Base-by-base conservation (phyloP, 2,329 filamentous ascomycete species). In the Penicillium nordicum region DNA sequence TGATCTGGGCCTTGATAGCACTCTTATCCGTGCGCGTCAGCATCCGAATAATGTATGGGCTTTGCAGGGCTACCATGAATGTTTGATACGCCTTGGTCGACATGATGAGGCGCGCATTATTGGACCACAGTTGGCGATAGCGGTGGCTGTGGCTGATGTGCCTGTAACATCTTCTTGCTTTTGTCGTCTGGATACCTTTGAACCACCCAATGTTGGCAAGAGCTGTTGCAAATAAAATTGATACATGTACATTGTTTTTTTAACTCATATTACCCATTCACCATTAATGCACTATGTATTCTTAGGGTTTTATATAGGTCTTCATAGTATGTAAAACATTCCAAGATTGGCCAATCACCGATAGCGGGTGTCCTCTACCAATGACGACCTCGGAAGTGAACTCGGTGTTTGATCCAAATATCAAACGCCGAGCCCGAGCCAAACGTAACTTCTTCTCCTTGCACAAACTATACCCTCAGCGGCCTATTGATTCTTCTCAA, bases 1-100 rank as follows among this genome's bases (percentile, higher is more conserved):
- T 0, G 86, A 89, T 63, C 69, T 89, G 14, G 86, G 86, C 0
- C 65, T 86, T 14, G 79, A 82, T 53, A 75, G 79, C n/a, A 81
- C 79, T 0, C 70, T 90, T 3, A 85, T 87, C 0, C 78, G 88
- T 21, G 82, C 87, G 0, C 76, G 84, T 48, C 82, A 83, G 59
- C 88, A 91, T 70, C 86, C 82, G 7, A 86, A 86, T 47, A 92
- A 92, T 61, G 84, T 92, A 0, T 92, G 88, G 89, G 82, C 87
- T 5, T 70, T 92, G 58, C 86, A 89, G 63, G 89, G 88, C 0
- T 88, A 85, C 61, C 81, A 89, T 60, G 88, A 92, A 72, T 89
- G 88, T 66, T 68, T 91, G 47, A 61, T 79, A 4, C 82, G 76
- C 57, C 68, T 88, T 14, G 84, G 82, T 0, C 73, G 78, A 14